Evolutionary conservation across 2,329 filamentous ascomycete genomes (phyloP), one percentile per base, ranked within the genome.

Genomic region (Fusarium sp.): DNA sequence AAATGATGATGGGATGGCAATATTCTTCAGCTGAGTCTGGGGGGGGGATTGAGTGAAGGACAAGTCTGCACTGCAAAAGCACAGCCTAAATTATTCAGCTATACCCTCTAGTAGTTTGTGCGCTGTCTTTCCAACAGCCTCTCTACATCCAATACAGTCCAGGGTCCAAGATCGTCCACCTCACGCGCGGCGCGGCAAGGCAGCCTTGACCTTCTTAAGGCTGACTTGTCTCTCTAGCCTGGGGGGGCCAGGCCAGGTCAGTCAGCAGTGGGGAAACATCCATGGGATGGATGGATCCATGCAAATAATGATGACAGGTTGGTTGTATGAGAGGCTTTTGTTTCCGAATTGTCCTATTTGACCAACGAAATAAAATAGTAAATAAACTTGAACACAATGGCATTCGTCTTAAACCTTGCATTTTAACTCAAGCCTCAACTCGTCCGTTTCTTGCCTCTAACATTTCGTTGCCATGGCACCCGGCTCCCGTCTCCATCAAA

Each of bases 401-500:
- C 27, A 51, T 51, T 51, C 27, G 44, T 10, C 24, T 31, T 31
- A 51, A 51, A 51, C 46, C 27, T 31, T 51, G 27, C 46, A 24
- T 46, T 51, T 33, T 33, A 33, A 33, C 31, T 33, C 17, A 51
- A 31, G 27, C 46, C 17, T 31, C 46, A 31, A 51, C 46, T n/a
- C 17, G 24, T n/a, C 46, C 46, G 46, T 51, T 51, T 51, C 46
- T 20, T 51, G 10, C 5, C 46, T 20, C 17, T 17, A 20, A 31
- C 27, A 31, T 31, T 51, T 51, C 46, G 71, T 73, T 73, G 71
- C 71, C 68, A 65, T 36, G 60, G 71, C 64, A 74, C 68, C 67
- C 27, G 55, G 55, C 57, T 62, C 56, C 62, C 61, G 35, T 58
- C 49, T 62, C 70, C 44, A n/a, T 51, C 42, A 46, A 46, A 46